These are phyloP conservation scores for Trypanosoma cruzi DNA, from an alignment of 208 protist genomes.

Conservation along the genomic window DNA sequence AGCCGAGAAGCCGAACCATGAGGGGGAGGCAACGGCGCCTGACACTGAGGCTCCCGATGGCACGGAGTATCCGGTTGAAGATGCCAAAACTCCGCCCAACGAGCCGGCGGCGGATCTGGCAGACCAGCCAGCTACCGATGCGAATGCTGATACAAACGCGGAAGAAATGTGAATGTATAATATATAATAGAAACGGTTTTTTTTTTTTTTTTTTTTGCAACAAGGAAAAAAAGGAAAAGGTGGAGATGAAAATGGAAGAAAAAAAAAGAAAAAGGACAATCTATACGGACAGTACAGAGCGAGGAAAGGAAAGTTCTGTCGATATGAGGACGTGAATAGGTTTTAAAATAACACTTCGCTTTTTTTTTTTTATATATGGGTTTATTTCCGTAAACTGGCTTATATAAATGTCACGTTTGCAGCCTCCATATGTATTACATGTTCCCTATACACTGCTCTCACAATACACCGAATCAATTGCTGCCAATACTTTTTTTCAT, in stretches of 20 bases:
- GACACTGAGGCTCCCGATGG: not conserved
- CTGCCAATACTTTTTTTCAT: slow-evolving; percentile 7
- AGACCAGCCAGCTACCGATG: not conserved
- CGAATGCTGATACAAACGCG: not conserved
- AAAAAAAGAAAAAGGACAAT: slow-evolving; percentile 7
- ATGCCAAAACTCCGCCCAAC: not conserved
- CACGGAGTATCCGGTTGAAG: not conserved
- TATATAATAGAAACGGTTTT: not conserved
- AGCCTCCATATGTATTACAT: not conserved
- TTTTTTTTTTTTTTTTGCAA: slow-evolving; percentile 11
- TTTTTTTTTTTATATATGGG: not conserved
- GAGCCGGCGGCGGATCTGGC: not conserved
- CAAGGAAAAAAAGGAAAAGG: too few species aligned
- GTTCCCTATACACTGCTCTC: not conserved
- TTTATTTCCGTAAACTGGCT: not conserved
- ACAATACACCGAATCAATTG: not conserved
- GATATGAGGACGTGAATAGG: not conserved
- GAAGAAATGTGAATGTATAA: not conserved
- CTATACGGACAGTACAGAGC: not conserved
- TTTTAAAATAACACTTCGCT: not conserved
- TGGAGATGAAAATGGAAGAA: not conserved
- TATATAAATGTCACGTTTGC: not conserved
- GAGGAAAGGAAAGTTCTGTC: not conserved
- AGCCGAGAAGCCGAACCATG: not conserved
- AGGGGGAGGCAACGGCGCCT: not conserved